A percentile compares a stretch with the other conserved stretches of the same genome.
These are phyloP conservation scores for Xylariaceae sp. DNA, from an alignment of 2,329 filamentous ascomycete species.

Conservation along the genomic window DNA sequence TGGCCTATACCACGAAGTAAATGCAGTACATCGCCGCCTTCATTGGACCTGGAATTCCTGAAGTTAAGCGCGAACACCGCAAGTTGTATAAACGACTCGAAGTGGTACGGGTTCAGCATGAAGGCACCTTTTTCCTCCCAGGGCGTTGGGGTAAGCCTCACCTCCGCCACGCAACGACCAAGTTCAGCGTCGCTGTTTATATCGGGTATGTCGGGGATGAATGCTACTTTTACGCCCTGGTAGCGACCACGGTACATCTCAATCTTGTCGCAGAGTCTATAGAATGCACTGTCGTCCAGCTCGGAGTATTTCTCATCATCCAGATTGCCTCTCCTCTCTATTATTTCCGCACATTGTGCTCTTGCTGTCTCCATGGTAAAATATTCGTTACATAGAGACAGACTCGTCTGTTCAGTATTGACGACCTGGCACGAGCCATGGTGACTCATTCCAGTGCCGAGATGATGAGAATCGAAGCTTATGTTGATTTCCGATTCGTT, in stretches of 20 bases:
- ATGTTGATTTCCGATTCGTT: conserved; percentile 7
- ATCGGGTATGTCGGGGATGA: conserved; percentile 1
- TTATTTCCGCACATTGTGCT: background rate
- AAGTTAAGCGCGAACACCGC: conserved; percentile 20
- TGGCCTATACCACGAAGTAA: conserved; percentile 21
- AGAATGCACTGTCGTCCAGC: conserved; percentile 16
- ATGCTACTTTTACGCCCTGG: conserved; percentile 17
- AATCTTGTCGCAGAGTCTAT: conserved; percentile 21
- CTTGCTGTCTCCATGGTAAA: background rate
- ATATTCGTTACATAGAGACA: background rate
- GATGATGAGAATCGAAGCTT: conserved; percentile 7
- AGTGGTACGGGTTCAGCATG: conserved; percentile 19
- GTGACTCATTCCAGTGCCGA: conserved; percentile 5
- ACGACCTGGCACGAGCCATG: conserved; percentile 12
- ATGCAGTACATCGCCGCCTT: conserved; percentile 11
- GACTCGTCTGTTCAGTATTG: background rate
- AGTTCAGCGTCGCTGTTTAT: background rate
- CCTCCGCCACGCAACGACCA: conserved; percentile 17
- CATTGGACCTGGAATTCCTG: conserved; percentile 3
- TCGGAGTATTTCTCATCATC: background rate
- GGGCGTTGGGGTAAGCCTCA: conserved; percentile 17
- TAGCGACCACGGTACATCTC: conserved; percentile 22
- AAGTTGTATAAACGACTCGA: conserved; percentile 22
- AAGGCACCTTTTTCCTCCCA: conserved; percentile 9
- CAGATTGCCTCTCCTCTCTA: background rate